Conservation (phyloP, 768 basidiomycete genomes). For the Rhizopogon sp. region DNA sequence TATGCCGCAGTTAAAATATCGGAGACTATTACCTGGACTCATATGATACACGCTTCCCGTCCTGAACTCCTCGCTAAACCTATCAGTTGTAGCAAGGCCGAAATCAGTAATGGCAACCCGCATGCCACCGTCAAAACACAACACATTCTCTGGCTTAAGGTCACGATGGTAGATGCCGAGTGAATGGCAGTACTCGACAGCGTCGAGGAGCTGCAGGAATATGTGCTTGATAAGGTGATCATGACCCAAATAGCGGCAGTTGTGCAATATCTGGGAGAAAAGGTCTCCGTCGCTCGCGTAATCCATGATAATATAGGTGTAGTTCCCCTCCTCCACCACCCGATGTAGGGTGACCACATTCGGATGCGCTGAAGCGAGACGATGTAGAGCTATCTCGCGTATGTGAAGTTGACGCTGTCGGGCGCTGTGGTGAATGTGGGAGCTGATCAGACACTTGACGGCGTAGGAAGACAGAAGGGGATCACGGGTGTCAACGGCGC, state of each 20-base stretch:
- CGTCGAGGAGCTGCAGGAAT: constrained; percentile 91
- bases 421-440: constrained; percentile 34
- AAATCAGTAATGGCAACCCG: constrained; percentile 90
- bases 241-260: constrained; percentile 75
- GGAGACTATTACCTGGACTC: constrained; percentile 63
- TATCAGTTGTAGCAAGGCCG: constrained; percentile 88
- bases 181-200: constrained; percentile 89
- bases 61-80: constrained; percentile 80
- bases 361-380: constrained; percentile 68
- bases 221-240: constrained; percentile 82
- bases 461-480: constrained; percentile 60
- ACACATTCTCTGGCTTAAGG: constrained; percentile 93
- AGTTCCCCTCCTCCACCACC: constrained; percentile 75
- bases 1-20: constrained; percentile 7
- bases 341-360: constrained; percentile 87
- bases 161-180: constrained; percentile 95
- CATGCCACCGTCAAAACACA: constrained; percentile 77
- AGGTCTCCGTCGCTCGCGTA: constrained; percentile 88
- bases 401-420: constrained; percentile 76
- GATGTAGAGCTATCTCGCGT: constrained; percentile 82
- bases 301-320: constrained; percentile 91
- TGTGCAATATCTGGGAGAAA: constrained; percentile 82
- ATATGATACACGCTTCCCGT: constrained; percentile 99
- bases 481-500: constrained; percentile 61
- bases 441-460: constrained; percentile 83